Percentiles rank a stretch among this genome's conserved stretches.
Conservation (phyloP, 148 eudicot genomes). For the Rhododendron simsii region DNA sequence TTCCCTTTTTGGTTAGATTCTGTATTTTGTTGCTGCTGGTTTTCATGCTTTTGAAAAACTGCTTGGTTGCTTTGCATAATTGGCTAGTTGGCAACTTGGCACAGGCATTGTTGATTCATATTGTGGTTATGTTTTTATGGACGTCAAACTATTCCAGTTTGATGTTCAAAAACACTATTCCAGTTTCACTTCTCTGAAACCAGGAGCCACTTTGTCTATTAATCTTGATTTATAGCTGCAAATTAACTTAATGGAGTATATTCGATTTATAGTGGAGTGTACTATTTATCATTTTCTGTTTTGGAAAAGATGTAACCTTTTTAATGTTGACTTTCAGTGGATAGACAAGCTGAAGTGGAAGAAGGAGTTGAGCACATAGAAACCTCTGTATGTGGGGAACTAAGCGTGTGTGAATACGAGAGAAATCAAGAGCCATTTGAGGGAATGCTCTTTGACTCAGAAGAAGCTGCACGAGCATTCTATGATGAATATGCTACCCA, state of each 20-base stretch:
- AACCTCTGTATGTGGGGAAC: constrained; percentile 19
- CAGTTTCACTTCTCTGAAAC: not conserved
- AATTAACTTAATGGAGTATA: not conserved
- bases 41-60: not conserved
- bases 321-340: constrained; percentile 20
- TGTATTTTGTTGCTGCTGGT: not conserved
- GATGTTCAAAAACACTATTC: not conserved
- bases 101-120: not conserved
- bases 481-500: constrained; percentile 37
- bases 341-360: constrained; percentile 13
- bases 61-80: not conserved
- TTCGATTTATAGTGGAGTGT: not conserved
- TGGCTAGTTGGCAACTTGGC: too few species aligned
- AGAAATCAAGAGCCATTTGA: constrained; percentile 27
- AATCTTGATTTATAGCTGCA: not conserved
- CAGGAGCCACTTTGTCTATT: not conserved
- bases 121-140: not conserved
- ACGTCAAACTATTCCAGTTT: too few species aligned
- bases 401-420: constrained; percentile 14
- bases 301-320: not conserved
- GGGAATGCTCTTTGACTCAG: constrained; percentile 35
- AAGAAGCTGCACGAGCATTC: constrained; percentile 34
- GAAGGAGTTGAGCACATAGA: constrained; percentile 17
- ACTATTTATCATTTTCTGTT: not conserved
- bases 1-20: not conserved